Conservation (phyloP, 441 rosid species). For the Arabidopsis hybrid region DNA sequence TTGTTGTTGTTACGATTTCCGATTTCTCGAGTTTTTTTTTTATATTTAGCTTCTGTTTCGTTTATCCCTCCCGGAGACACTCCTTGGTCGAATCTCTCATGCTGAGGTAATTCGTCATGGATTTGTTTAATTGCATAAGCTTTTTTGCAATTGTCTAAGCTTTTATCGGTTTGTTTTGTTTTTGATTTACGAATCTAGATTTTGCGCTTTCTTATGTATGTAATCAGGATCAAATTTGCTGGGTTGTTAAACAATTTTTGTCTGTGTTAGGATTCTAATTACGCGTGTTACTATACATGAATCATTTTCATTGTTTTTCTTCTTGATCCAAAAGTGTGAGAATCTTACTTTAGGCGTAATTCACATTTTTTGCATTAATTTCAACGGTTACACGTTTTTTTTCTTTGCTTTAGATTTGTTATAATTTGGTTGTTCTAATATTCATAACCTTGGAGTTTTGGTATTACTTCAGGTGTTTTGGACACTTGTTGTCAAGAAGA, state of each 20-base stretch:
- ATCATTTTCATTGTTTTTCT: background rate
- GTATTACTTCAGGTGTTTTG: conserved; percentile 50
- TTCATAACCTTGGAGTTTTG: conserved; percentile 26
- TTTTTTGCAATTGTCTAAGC: background rate
- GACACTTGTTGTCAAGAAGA: conserved; percentile 18
- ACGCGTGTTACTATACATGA: conserved; percentile 7
- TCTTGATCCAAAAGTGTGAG: conserved; percentile 6
- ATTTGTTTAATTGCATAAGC: no score
- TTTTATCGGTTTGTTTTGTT: background rate
- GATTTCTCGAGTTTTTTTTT: background rate
- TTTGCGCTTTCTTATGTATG: conserved; percentile 4
- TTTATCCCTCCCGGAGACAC: background rate
- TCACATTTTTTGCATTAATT: conserved; percentile 10
- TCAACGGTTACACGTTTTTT: conserved; percentile 6
- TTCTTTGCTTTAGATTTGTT: conserved; percentile 3
- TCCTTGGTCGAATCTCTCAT: conserved; percentile 14
- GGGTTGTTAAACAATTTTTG: conserved; percentile 4
- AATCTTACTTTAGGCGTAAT: background rate
- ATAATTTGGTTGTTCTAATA: background rate
- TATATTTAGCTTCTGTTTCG: conserved; percentile 22
- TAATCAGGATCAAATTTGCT: conserved; percentile 12
- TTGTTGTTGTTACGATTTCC: conserved; percentile 13
- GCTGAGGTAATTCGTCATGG: conserved; percentile 34
- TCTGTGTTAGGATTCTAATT: conserved; percentile 20
- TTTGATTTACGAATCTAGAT: background rate